Percentiles rank a stretch among this genome's conserved stretches.
Conservation (phyloP, 495 filamentous ascomycete genomes). For the Hypoxylon fragiforme region DNA sequence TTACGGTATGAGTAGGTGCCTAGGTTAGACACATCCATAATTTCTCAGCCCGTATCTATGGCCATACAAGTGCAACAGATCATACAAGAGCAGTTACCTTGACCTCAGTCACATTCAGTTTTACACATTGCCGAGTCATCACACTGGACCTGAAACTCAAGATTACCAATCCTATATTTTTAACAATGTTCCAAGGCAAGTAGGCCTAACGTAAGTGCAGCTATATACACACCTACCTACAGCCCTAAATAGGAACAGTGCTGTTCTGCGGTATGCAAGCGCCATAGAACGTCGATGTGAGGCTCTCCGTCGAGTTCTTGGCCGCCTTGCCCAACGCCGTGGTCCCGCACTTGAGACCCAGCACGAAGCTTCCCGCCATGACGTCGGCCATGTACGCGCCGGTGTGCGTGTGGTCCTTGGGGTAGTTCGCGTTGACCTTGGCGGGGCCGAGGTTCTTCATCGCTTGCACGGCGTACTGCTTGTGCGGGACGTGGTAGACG, state of each 20-base stretch:
- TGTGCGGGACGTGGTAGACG: slow-evolving; percentile 55
- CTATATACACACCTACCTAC: too few species aligned
- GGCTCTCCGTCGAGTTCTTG: slow-evolving; percentile 37
- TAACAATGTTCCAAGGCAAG: too few species aligned
- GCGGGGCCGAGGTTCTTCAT: slow-evolving; percentile 48
- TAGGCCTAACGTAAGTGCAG: too few species aligned
- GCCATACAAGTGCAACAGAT: too few species aligned
- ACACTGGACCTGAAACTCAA: too few species aligned
- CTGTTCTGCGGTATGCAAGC: slow-evolving; percentile 37
- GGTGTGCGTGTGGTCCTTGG: slow-evolving; percentile 65
- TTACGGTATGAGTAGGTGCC: too few species aligned
- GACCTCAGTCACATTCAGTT: too few species aligned
- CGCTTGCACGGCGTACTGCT: slow-evolving; percentile 55
- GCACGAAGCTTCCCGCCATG: slow-evolving; percentile 47
- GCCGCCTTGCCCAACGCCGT: slow-evolving; percentile 32
- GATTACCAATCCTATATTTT: too few species aligned
- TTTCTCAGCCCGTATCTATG: too few species aligned
- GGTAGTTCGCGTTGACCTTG: slow-evolving; percentile 55
- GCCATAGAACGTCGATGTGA: slow-evolving; percentile 35
- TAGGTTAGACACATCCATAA: too few species aligned
- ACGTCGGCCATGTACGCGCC: slow-evolving; percentile 54
- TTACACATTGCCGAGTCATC: too few species aligned
- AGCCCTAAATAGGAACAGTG: slow-evolving; percentile 36
- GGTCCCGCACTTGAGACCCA: slow-evolving; percentile 45
- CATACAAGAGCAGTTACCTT: too few species aligned